Evolutionary conservation across 2,329 filamentous ascomycete species (phyloP).

Genomic region (Curvularia hawaiiensis): DNA sequence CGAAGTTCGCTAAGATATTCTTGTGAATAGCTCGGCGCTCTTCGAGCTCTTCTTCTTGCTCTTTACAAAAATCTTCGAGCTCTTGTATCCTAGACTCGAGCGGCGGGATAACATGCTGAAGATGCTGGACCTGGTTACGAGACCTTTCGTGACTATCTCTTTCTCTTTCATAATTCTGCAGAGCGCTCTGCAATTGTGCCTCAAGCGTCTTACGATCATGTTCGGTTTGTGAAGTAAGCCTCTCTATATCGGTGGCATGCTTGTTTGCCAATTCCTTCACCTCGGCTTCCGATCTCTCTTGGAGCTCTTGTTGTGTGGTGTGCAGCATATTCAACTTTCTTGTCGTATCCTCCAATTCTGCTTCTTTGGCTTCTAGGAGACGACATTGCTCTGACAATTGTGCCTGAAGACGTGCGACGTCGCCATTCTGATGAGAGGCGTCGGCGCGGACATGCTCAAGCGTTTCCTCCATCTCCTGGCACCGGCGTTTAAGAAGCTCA

Average conservation of each 20-base stretch:
- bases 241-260: slow-evolving; percentile 24
- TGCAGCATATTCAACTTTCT: slow-evolving; percentile 26
- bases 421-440: slow-evolving; percentile 18
- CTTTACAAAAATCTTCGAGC: slow-evolving; percentile 31
- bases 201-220: slow-evolving; percentile 24
- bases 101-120: slow-evolving; percentile 23
- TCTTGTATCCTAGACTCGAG: slow-evolving; percentile 31
- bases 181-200: slow-evolving; percentile 22
- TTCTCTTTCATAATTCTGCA: slow-evolving; percentile 9
- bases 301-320: slow-evolving; percentile 25
- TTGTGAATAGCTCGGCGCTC: slow-evolving; percentile 32
- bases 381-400: slow-evolving; percentile 24
- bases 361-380: slow-evolving; percentile 26
- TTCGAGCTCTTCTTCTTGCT: slow-evolving; percentile 40
- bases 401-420: slow-evolving; percentile 31
- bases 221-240: slow-evolving; percentile 17
- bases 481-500: slow-evolving; percentile 41
- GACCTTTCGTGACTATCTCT: slow-evolving; percentile 21
- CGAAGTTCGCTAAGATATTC: slow-evolving; percentile 35
- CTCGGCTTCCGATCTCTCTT: slow-evolving; percentile 24
- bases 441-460: slow-evolving; percentile 29
- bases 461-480: slow-evolving; percentile 27
- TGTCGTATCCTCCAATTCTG: slow-evolving; percentile 21
- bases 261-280: slow-evolving; percentile 24
- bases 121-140: slow-evolving; percentile 20